phyloP scores from a whole-genome alignment of 768 basidiomycete species.

The Strobilomyces echinocephalus region DNA sequence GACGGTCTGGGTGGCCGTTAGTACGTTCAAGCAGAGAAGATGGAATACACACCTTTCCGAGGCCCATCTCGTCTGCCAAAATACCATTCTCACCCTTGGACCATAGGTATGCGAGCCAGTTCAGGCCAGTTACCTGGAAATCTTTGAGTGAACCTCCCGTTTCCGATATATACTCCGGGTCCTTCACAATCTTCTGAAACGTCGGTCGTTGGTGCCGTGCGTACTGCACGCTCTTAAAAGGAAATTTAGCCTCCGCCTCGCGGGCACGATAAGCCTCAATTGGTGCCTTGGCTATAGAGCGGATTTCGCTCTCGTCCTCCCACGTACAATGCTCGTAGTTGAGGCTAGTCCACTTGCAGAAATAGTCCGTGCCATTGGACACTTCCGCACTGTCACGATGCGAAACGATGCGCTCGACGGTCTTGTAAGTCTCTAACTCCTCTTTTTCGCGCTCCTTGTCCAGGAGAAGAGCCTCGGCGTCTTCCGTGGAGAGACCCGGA shows the following conservation, averaged over 20 bases:
- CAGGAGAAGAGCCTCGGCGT: constrained; percentile 81
- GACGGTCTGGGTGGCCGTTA: constrained; percentile 57
- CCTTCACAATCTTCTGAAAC: constrained; percentile 79
- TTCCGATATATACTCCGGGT: constrained; percentile 76
- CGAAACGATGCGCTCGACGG: constrained; percentile 84
- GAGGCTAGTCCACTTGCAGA: constrained; percentile 95
- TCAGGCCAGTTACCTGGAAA: constrained; percentile 95
- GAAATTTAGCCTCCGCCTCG: constrained; percentile 75
- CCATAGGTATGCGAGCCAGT: constrained; percentile 99
- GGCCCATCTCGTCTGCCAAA: constrained; percentile 98
- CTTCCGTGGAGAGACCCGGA: constrained; percentile 75
- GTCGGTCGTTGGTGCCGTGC: constrained; percentile 61
- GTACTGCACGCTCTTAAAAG: constrained; percentile 77
- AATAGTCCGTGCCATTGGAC: constrained; percentile 67
- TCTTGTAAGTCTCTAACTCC: constrained; percentile 85
- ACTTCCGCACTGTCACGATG: constrained; percentile 58
- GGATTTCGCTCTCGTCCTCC: constrained; percentile 82
- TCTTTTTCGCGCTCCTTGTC: constrained; percentile 91
- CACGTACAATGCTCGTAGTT: constrained; percentile 95
- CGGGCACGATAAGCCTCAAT: constrained; percentile 77
- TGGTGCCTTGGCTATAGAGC: constrained; percentile 67
- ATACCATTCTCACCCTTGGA: constrained; percentile 93
- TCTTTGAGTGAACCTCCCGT: constrained; percentile 91
- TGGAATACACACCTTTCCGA: constrained; percentile 67
- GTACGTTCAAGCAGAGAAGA: constrained; percentile 3